Conservation (phyloP, 805 yeast genomes). For the Teunomyces pallodes region DNA sequence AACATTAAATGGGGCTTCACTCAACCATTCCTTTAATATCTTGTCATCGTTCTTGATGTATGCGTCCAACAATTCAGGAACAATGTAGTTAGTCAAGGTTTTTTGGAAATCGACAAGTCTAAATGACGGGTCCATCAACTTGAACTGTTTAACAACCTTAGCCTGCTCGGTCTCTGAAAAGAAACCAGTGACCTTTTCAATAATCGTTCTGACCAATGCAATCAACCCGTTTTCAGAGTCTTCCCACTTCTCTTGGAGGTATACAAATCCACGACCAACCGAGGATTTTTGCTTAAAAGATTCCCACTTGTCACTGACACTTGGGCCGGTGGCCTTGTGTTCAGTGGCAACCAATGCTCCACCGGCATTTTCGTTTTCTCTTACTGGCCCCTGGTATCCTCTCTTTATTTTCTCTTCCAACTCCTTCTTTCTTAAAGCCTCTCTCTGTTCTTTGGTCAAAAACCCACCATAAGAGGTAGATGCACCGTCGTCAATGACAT, state of each 20-base stretch:
- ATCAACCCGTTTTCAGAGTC: conserved; percentile 93
- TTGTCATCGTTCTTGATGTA: conserved; percentile 87
- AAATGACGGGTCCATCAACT: conserved; percentile 86
- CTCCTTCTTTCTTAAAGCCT: conserved; percentile 54
- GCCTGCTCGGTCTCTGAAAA: conserved; percentile 97
- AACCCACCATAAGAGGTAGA: conserved; percentile 90
- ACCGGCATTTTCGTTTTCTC: conserved; percentile 80
- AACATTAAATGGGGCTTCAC: conserved; percentile 95
- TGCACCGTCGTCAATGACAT: conserved; percentile 90
- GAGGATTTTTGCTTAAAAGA: conserved; percentile 64
- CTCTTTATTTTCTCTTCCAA: conserved; percentile 53
- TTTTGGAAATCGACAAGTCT: conserved; percentile 72
- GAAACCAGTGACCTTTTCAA: conserved; percentile 79
- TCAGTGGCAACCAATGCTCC: conserved; percentile 79
- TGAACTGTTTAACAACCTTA: conserved; percentile 81
- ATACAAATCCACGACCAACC: conserved; percentile 62
- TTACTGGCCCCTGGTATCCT: conserved; percentile 68
- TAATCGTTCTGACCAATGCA: conserved; percentile 71
- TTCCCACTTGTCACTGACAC: conserved; percentile 62
- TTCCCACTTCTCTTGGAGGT: conserved; percentile 74
- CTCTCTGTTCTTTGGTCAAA: conserved; percentile 79
- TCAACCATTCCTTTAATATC: conserved; percentile 83
- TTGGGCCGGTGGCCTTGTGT: conserved; percentile 69
- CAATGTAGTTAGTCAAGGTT: conserved; percentile 85
- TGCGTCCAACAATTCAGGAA: conserved; percentile 95